Conservation (phyloP, 176 grass and related monocot species). For the Chloris gayana region DNA sequence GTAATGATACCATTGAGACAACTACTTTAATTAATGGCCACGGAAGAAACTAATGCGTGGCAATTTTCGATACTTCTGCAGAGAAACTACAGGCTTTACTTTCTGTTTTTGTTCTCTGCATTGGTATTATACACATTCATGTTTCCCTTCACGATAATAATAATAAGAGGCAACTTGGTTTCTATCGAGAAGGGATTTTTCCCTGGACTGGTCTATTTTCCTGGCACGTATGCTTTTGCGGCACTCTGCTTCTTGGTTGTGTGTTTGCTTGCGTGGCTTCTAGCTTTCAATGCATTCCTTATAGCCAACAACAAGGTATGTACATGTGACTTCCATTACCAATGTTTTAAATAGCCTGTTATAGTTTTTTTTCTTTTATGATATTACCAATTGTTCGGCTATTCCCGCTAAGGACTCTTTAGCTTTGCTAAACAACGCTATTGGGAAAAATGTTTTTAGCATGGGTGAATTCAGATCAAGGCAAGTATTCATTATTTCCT, state of each 20-base stretch:
- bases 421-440: too few relatives aligned
- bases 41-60: neutral
- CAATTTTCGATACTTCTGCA: conserved; percentile 4
- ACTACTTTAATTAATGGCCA: neutral
- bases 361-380: too few relatives aligned
- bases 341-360: too few relatives aligned
- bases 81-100: conserved; percentile 63
- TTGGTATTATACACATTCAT: conserved; percentile 50
- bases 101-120: conserved; percentile 47
- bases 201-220: conserved; percentile 24
- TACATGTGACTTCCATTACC: neutral
- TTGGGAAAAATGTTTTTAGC: too few relatives aligned
- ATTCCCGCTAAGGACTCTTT: too few relatives aligned
- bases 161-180: conserved; percentile 37
- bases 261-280: conserved; percentile 49
- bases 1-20: neutral
- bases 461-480: too few relatives aligned
- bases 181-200: conserved; percentile 7
- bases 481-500: too few relatives aligned
- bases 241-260: conserved; percentile 51
- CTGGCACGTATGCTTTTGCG: conserved; percentile 53
- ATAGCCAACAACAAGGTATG: conserved; percentile 58
- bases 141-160: conserved; percentile 42
- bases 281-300: conserved; percentile 56
- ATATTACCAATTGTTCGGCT: too few relatives aligned